Base-by-base conservation (phyloP, 169 alveolate species). In the Toxoplasma gondii region DNA sequence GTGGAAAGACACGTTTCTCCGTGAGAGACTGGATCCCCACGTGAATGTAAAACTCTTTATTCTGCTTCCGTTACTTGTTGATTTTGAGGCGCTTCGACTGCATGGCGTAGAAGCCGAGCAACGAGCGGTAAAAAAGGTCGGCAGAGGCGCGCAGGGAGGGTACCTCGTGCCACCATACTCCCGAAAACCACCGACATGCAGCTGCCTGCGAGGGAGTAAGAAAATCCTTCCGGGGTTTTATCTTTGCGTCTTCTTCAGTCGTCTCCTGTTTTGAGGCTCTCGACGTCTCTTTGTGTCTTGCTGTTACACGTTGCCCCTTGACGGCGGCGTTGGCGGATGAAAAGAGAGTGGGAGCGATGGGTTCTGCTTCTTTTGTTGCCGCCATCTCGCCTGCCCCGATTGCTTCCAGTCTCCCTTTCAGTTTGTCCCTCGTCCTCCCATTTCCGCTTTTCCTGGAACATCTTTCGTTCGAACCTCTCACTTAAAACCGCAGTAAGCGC, bases 81-180 rank as follows among this genome's bases (percentile, higher is more conserved):
- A 41, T 88, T 74, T 93, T 93, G 38, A 93, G 93, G 58, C 94
- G 81, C 41, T 4, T 74, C 5, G 94, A 93, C 58, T 88, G 96
- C 94, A 69, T 64, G 64, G 92, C 90, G 70, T 93, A 93, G 70
- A 45, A 38, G 16, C 96, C 96, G 88, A 93, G 45, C 10, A 93
- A 78, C 5, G 91, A 88, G 24, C 96, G 93, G 44, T 93, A 93
- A 94, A 93, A 87, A 34, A 93, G 64, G 45, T 93, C 94, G 53
- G 94, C 53, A 45, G 96, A 93, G 38, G 96, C 96, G 0, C 80
- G 44, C 81, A 93, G 69, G 67, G 82, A 24, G n/a, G 90, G 90
- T 4, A 78, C 29, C 86, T 78, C 86, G 74, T 27, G 24, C 74
- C 74, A 64, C 74, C 74, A 64, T 1, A 31, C 74, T 27, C 34